Evolutionary conservation across 495 filamentous ascomycete species (phyloP), one percentile per base, ranked within the genome.

Genomic region (Coniosporium apollinis): DNA sequence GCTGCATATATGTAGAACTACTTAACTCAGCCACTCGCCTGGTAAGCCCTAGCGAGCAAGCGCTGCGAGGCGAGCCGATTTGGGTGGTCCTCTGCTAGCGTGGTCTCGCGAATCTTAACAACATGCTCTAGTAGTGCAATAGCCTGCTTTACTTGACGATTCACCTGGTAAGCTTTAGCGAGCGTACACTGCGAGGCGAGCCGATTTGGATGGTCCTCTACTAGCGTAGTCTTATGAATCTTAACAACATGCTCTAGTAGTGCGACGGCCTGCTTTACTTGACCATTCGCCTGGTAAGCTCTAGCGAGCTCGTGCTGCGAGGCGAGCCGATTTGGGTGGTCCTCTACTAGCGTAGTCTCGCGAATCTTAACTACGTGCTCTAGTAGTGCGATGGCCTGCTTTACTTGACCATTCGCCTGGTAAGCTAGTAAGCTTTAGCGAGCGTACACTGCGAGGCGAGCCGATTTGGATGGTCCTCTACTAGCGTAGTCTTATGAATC

Each of bases 221-320:
- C 6, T 5, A 34, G 31, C 31, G 15, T n/a, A 21, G 6, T 21
- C 3, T 34, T n/a, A 21, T 34, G 14, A 38, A 46, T 14, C 34
- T 36, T 2, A 17, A 37, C 18, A 28, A 37, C 39, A 2, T 36
- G 28, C 28, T 42, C 19, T 6, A 42, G 21, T 20, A 65, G 49
- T 22, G 63, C 60, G 14, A 64, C 61, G 2, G 58, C 66, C 44
- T 66, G 62, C 2, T 52, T 61, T 29, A 45, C 36, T 15, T 60
- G 64, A 19, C 39, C 18, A 20, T 42, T 33, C 5, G 33, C 16
- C 2, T 36, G 33, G 22, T 42, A 42, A 26, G 34, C 40, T 14
- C n/a, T 3, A 18, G 41, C 41, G 20, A 43, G 41, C 22, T 22
- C 28, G 30, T 62, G 57, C 41, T 44, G 41, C 14, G 30, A 39